Conservation (phyloP, 106 monocot genomes). For the Ottelia alismoides region DNA sequence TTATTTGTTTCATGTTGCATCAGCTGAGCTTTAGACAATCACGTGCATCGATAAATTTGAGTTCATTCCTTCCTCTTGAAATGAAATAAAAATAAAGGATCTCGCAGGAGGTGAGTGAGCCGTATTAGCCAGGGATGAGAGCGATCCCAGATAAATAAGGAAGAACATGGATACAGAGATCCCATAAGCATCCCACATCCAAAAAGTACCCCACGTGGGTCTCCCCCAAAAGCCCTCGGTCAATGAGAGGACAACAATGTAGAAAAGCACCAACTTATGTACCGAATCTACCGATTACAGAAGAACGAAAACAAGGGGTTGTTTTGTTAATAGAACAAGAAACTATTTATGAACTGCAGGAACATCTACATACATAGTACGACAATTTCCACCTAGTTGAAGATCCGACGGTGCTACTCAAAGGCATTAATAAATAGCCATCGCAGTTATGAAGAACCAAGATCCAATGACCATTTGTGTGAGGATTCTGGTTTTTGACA, state of each 20-base stretch:
- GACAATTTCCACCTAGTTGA: background rate
- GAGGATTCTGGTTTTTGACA: background rate
- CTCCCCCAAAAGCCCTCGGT: conserved; percentile 9
- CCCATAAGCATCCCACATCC: conserved; percentile 8
- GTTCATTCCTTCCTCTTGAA: too few species aligned
- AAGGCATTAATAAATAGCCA: background rate
- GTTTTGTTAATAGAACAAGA: conserved; percentile 1
- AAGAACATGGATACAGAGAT: conserved; percentile 19
- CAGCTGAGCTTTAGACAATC: too few species aligned
- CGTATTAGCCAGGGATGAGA: too few species aligned
- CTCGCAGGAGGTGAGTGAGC: too few species aligned
- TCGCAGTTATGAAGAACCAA: background rate
- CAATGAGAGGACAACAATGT: conserved; percentile 1
- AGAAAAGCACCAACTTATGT: conserved; percentile 4
- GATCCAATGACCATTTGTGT: background rate
- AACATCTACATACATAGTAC: background rate
- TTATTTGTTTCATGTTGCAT: too few species aligned
- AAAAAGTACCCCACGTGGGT: conserved; percentile 18
- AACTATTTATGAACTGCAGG: background rate
- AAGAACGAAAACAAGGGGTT: background rate
- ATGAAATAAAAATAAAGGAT: too few species aligned
- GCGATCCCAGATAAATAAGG: conserved; percentile 26
- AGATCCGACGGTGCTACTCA: background rate
- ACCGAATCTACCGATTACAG: conserved; percentile 1
- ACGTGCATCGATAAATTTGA: too few species aligned